Conservation (phyloP, 2,329 filamentous ascomycete genomes). For the Fusarium musae region DNA sequence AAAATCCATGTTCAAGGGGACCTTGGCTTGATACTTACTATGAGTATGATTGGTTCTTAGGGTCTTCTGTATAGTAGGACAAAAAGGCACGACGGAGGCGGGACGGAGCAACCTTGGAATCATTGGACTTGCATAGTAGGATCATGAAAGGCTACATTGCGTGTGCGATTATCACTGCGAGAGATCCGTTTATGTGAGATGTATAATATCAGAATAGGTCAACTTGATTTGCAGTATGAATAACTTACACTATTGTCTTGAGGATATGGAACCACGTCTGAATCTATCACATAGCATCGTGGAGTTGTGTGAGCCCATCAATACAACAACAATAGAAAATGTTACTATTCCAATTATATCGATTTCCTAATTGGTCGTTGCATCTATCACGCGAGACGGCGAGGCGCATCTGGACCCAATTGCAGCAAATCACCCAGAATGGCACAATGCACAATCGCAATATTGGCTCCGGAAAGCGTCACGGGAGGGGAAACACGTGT, state of each 20-base stretch:
- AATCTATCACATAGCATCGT: not conserved
- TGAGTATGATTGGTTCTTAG: conserved; percentile 10
- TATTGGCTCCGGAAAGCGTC: conserved; percentile 28
- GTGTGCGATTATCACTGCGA: not conserved
- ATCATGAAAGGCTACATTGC: conserved; percentile 22
- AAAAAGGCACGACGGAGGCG: conserved; percentile 13
- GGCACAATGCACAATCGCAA: conserved; percentile 24
- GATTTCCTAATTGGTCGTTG: not conserved
- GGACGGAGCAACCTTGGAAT: conserved; percentile 17
- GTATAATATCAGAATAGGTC: not conserved
- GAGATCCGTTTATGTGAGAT: not conserved
- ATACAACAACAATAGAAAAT: not conserved
- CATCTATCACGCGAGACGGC: not conserved
- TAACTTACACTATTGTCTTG: not conserved
- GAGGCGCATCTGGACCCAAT: not conserved
- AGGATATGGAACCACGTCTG: not conserved
- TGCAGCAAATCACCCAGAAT: not conserved
- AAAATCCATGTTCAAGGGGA: conserved; percentile 17
- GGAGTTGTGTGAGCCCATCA: not conserved
- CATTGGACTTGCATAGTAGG: conserved; percentile 26
- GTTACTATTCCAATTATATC: not conserved
- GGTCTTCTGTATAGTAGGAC: conserved; percentile 41
- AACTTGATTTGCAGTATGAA: not conserved
- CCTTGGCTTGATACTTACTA: conserved; percentile 21
- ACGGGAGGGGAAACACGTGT: conserved; percentile 26